A percentile compares a stretch with the other conserved stretches of the same genome.
phyloP scores from a whole-genome alignment of 2,329 filamentous ascomycete genomes.

The Malbranchea zuffiana region DNA sequence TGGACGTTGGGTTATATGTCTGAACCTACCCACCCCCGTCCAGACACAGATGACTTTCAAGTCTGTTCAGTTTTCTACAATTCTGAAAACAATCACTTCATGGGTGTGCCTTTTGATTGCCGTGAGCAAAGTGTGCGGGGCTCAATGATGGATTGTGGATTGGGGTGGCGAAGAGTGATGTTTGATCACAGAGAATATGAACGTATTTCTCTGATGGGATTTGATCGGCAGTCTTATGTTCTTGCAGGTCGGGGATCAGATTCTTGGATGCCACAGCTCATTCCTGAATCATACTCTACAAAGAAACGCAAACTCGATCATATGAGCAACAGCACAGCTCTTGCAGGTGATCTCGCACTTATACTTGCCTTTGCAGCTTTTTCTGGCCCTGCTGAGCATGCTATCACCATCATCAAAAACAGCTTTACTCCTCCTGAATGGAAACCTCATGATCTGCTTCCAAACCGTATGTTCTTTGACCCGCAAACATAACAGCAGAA shows the following conservation, averaged over 20 bases:
- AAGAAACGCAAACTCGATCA: constrained; percentile 4
- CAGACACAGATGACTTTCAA: constrained; percentile 3
- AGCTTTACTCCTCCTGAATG: constrained; percentile 16
- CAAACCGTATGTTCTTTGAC: constrained; percentile 13
- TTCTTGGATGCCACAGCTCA: constrained; percentile 17
- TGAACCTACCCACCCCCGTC: neutral
- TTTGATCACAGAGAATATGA: constrained; percentile 6
- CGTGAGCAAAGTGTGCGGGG: constrained; percentile 6
- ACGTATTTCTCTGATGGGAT: constrained; percentile 11
- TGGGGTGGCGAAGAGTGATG: constrained; percentile 14
- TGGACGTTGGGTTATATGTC: constrained; percentile 9
- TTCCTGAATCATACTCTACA: constrained; percentile 14
- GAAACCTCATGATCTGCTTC: constrained; percentile 8
- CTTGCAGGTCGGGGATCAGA: constrained; percentile 15
- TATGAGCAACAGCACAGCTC: constrained; percentile 3
- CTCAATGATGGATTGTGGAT: neutral
- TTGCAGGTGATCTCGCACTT: constrained; percentile 17
- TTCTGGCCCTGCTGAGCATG: constrained; percentile 7
- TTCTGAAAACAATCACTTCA: constrained; percentile 12
- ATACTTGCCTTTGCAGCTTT: constrained; percentile 19
- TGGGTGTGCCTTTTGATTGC: constrained; percentile 15
- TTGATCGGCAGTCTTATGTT: constrained; percentile 9
- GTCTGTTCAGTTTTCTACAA: constrained; percentile 15
- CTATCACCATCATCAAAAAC: constrained; percentile 4
- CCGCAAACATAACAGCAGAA: neutral